These are phyloP conservation scores for Schoenoplectus triqueter DNA, from an alignment of 202 grass and related monocot genomes.

Conservation along the genomic window DNA sequence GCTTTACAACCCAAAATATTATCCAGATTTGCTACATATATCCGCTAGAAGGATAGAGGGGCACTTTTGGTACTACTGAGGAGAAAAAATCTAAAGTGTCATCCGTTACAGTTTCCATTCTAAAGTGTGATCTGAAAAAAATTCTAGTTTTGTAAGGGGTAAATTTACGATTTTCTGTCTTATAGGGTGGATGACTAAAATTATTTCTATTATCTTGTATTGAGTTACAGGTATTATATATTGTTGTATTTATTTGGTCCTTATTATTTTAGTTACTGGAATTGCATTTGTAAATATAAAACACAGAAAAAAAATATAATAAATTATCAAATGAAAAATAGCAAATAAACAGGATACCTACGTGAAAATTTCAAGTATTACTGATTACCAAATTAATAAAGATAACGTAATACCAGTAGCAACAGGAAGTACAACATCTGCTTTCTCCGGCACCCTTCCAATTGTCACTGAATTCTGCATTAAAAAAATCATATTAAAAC, in stretches of 20 bases:
- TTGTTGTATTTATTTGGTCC: not conserved
- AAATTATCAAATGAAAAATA: not conserved
- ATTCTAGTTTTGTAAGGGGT: not conserved
- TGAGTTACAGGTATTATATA: not conserved
- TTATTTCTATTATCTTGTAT: not conserved
- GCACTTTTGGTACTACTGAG: not conserved
- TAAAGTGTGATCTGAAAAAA: not conserved
- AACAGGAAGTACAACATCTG: constrained; percentile 72
- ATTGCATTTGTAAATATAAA: not conserved
- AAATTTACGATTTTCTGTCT: not conserved
- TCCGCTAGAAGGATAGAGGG: not conserved
- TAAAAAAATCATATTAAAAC: not conserved
- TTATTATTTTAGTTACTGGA: not conserved
- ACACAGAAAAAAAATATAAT: not conserved
- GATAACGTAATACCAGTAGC: constrained; percentile 53
- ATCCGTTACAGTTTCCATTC: not conserved
- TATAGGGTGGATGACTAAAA: not conserved
- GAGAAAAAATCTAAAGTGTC: not conserved
- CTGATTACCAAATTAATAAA: not conserved
- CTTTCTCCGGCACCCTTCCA: constrained; percentile 62
- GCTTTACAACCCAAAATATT: not conserved
- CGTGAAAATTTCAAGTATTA: not conserved
- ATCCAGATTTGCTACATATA: not conserved
- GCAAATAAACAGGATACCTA: not conserved
- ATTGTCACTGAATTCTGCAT: constrained; percentile 57